Conservation (phyloP, 306 rosid genomes). For the Morella rubra region DNA sequence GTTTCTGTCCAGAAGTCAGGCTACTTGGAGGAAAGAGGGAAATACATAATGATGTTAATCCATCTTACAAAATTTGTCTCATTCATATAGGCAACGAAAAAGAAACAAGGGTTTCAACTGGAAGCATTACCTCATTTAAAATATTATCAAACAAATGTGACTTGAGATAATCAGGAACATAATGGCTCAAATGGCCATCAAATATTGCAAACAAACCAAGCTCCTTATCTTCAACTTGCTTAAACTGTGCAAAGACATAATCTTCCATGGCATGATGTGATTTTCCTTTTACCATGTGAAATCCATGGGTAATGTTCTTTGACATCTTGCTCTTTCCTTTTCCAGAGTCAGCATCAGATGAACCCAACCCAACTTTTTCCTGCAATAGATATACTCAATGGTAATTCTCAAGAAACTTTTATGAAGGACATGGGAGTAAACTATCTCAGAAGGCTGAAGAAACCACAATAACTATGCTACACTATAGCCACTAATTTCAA, state of each 20-base stretch:
- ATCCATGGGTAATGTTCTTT: conserved; percentile 76
- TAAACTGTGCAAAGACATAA: conserved; percentile 77
- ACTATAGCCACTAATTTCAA: background rate
- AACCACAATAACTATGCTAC: background rate
- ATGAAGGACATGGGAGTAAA: background rate
- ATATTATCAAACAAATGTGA: conserved; percentile 76
- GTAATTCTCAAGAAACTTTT: conserved; percentile 10
- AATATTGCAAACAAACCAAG: conserved; percentile 93
- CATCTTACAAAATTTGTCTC: background rate
- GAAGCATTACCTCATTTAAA: conserved; percentile 62
- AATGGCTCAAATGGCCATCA: conserved; percentile 90
- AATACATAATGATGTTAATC: conserved; percentile 8
- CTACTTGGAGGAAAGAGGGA: conserved; percentile 35
- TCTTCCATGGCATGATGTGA: conserved; percentile 86
- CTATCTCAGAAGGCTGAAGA: background rate
- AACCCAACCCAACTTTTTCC: conserved; percentile 79
- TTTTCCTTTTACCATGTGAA: conserved; percentile 84
- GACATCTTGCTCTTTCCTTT: conserved; percentile 98
- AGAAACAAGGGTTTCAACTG: background rate
- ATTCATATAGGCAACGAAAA: background rate
- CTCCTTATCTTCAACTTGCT: conserved; percentile 68
- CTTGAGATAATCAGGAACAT: conserved; percentile 70
- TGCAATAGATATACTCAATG: conserved; percentile 37
- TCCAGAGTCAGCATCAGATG: conserved; percentile 85
- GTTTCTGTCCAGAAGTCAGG: conserved; percentile 80